phyloP scores from a whole-genome alignment of 139 green algal species.

The Diplosphaera chodatii region DNA sequence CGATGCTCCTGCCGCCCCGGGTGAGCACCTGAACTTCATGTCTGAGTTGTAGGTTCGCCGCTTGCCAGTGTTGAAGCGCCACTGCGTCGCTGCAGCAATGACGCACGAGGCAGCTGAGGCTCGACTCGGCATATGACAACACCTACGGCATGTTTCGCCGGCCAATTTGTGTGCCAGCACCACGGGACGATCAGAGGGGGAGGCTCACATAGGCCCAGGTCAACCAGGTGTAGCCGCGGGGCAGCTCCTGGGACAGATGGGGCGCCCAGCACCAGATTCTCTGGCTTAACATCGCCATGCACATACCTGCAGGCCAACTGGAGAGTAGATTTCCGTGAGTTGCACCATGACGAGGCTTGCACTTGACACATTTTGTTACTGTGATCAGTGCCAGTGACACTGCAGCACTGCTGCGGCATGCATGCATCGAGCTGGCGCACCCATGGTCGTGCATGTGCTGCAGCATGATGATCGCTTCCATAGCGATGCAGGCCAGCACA shows the following conservation, averaged over 20 bases:
- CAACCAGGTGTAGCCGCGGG: slow-evolving; percentile 87
- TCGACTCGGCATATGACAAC: neutral
- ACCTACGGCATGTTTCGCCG: neutral
- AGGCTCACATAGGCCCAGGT: slow-evolving; percentile 74
- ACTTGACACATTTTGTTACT: too few relatives aligned
- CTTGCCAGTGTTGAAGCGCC: slow-evolving; percentile 66
- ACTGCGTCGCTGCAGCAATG: slow-evolving; percentile 63
- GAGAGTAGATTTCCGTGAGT: too few relatives aligned
- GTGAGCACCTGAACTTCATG: slow-evolving; percentile 75
- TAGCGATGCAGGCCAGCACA: slow-evolving; percentile 93
- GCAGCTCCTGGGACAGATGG: slow-evolving; percentile 25
- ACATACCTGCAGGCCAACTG: slow-evolving; percentile 68
- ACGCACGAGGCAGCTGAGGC: neutral
- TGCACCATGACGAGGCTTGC: too few relatives aligned
- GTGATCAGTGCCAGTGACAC: too few relatives aligned
- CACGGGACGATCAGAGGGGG: too few relatives aligned
- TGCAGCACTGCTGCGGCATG: too few relatives aligned
- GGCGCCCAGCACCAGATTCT: slow-evolving; percentile 94
- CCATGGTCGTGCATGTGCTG: slow-evolving; percentile 88
- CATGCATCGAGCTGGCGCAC: slow-evolving; percentile 32
- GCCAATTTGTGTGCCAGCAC: too few relatives aligned
- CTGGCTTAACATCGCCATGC: slow-evolving; percentile 96
- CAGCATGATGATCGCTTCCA: slow-evolving; percentile 92
- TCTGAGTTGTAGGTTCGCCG: slow-evolving; percentile 96
- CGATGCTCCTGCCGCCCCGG: too few relatives aligned